These are phyloP conservation scores for Hyaloperonospora brassicae DNA, from an alignment of 352 stramenopile genomes.

Conservation along the genomic window DNA sequence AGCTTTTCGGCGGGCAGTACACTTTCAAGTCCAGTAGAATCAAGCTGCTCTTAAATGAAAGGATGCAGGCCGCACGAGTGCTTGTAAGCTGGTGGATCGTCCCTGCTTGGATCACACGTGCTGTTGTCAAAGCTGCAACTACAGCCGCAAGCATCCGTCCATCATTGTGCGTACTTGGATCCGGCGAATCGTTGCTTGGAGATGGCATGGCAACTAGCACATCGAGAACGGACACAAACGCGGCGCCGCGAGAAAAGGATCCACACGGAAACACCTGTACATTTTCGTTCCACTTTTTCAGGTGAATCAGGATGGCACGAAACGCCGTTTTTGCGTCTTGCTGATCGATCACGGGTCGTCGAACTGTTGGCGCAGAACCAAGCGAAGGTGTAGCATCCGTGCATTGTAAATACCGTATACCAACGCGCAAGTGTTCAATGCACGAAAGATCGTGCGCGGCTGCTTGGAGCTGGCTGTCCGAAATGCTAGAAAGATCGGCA, in stretches of 20 bases:
- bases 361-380: slow-evolving; percentile 3
- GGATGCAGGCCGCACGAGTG: slow-evolving; percentile 37
- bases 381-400: background rate
- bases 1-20: slow-evolving; percentile 45
- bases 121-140: slow-evolving; percentile 29
- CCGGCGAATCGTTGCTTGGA: background rate
- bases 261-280: slow-evolving; percentile 65
- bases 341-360: slow-evolving; percentile 42
- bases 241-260: slow-evolving; percentile 58
- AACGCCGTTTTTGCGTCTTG: slow-evolving; percentile 62
- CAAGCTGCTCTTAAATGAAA: slow-evolving; percentile 47
- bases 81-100: slow-evolving; percentile 28
- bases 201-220: slow-evolving; percentile 41
- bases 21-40: slow-evolving; percentile 72
- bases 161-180: slow-evolving; percentile 3
- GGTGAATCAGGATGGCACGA: slow-evolving; percentile 46
- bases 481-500: slow-evolving; percentile 10
- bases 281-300: slow-evolving; percentile 41
- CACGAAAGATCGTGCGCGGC: slow-evolving; percentile 18
- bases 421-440: slow-evolving; percentile 27
- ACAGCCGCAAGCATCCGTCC: slow-evolving; percentile 26
- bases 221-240: slow-evolving; percentile 66
- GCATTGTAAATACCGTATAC: slow-evolving; percentile 28
- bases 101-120: slow-evolving; percentile 25
- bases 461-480: slow-evolving; percentile 20